These are phyloP conservation scores for Agaricus subrufescens DNA, from an alignment of 768 basidiomycete genomes.

Conservation along the genomic window DNA sequence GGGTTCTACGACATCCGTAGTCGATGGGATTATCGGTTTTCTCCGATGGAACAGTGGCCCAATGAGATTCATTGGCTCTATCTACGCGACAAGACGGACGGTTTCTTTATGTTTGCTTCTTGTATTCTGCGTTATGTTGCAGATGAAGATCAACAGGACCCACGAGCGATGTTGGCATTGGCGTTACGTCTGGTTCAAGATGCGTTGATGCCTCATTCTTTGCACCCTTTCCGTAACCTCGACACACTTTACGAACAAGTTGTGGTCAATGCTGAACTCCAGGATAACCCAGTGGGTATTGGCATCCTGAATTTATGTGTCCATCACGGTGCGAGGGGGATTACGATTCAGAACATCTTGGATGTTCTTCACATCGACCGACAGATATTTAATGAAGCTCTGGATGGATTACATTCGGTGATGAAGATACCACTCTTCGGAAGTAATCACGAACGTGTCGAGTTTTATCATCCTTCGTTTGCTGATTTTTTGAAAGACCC, in stretches of 20 bases:
- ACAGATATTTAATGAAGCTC: background rate
- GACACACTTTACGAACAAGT: background rate
- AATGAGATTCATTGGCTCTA: background rate
- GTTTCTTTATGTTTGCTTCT: background rate
- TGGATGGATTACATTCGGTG: background rate
- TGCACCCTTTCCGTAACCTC: background rate
- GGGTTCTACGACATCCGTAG: background rate
- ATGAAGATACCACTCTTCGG: background rate
- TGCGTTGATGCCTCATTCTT: background rate
- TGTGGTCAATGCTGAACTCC: background rate
- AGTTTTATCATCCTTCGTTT: slow-evolving; percentile 1
- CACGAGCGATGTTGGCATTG: background rate
- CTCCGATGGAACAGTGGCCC: background rate
- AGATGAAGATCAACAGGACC: background rate
- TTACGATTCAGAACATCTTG: background rate
- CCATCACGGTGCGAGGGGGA: background rate
- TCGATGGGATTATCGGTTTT: background rate
- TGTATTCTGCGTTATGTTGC: background rate
- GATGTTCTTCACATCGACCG: background rate
- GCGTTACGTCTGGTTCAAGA: background rate
- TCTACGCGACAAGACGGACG: background rate
- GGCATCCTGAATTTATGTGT: background rate
- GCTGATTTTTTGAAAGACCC: background rate
- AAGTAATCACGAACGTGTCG: background rate
- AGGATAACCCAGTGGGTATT: background rate